Conservation (phyloP, 225 moss, liverwort and hornwort genomes). For the Ulota crispa region DNA sequence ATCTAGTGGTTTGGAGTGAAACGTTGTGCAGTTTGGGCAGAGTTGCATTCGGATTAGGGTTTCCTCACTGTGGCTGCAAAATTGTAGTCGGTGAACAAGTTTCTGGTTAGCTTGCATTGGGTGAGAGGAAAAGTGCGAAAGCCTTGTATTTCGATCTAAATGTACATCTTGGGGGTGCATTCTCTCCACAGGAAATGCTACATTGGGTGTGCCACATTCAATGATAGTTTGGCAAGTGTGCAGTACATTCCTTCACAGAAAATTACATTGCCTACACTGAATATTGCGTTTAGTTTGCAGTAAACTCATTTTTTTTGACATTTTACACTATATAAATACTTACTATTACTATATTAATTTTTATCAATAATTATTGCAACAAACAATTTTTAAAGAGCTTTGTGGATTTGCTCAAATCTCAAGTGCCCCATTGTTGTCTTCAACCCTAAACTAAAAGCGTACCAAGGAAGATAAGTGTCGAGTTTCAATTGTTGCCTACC, state of each 20-base stretch:
- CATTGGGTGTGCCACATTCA: not conserved
- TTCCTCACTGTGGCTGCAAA: slow-evolving; percentile 2
- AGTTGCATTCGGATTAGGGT: not conserved
- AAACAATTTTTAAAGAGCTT: too few species aligned
- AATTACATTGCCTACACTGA: too few species aligned
- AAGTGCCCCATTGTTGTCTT: too few species aligned
- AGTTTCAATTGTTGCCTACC: too few species aligned
- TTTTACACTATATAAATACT: too few species aligned
- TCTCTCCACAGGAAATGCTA: not conserved
- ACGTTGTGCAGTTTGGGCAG: not conserved
- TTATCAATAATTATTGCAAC: too few species aligned
- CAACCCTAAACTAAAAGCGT: too few species aligned
- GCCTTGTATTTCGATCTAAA: not conserved
- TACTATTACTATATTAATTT: too few species aligned
- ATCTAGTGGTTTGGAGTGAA: not conserved
- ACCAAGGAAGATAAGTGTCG: too few species aligned
- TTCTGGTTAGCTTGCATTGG: slow-evolving; percentile 6
- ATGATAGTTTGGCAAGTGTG: not conserved
- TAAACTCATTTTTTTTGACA: too few species aligned
- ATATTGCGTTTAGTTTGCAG: too few species aligned
- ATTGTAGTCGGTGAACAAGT: not conserved
- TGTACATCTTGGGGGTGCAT: not conserved
- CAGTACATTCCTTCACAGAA: not conserved
- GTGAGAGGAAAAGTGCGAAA: slow-evolving; percentile 6
- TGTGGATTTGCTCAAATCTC: too few species aligned